phyloP scores from a whole-genome alignment of 352 stramenopile species.

The Pythium plurisporium region DNA sequence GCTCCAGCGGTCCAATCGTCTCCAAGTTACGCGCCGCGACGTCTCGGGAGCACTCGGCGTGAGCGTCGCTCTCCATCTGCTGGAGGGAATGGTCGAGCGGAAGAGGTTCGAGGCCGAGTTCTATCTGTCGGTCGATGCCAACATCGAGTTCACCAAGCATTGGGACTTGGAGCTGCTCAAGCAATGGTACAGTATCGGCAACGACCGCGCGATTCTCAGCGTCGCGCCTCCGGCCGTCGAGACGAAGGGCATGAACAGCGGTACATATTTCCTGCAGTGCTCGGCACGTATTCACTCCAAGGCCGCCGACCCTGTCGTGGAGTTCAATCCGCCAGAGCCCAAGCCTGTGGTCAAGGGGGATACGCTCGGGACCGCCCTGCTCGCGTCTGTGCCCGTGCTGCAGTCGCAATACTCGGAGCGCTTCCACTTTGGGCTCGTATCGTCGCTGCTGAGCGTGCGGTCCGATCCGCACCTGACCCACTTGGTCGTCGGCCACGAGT shows the following conservation, averaged over 20 bases:
- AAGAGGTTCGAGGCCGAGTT: conserved; percentile 41
- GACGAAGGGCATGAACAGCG: conserved; percentile 30
- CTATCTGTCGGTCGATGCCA: conserved; percentile 69
- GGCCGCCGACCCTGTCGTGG: conserved; percentile 50
- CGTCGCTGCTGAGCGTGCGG: conserved; percentile 53
- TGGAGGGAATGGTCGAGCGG: conserved; percentile 55
- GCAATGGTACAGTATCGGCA: conserved; percentile 78
- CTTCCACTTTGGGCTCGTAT: conserved; percentile 72
- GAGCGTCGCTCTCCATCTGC: conserved; percentile 51
- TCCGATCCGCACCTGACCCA: conserved; percentile 71
- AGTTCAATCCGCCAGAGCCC: conserved; percentile 74
- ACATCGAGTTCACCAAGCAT: conserved; percentile 59
- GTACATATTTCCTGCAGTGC: conserved; percentile 61
- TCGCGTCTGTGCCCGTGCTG: conserved; percentile 45
- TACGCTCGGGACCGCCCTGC: background rate
- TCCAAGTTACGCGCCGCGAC: conserved; percentile 52
- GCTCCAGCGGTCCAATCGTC: conserved; percentile 44
- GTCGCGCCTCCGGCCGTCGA: conserved; percentile 56
- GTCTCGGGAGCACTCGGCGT: conserved; percentile 46
- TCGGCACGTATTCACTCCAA: conserved; percentile 80
- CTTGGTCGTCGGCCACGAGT: conserved; percentile 62
- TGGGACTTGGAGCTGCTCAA: conserved; percentile 76
- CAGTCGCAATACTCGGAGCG: conserved; percentile 79
- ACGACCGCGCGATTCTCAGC: conserved; percentile 78
- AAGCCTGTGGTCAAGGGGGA: background rate